Percentiles rank a stretch among this genome's conserved stretches.
Evolutionary conservation across 139 green algal genomes (phyloP).

Genomic region (Chlamydomonas sp.): DNA sequence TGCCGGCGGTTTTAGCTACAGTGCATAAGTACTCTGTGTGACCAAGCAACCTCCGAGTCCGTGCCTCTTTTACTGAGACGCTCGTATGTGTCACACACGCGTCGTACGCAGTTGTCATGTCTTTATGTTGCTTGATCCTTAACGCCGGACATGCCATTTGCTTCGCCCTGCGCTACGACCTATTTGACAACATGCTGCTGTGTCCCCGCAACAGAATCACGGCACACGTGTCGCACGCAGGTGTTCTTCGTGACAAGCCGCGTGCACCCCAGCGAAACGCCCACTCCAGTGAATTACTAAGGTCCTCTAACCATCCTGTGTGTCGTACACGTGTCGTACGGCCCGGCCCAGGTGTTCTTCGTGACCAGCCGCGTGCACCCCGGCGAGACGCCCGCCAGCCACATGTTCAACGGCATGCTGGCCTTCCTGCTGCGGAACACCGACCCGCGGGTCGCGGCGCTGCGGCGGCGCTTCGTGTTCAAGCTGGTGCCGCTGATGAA

Average conservation of each 20-base stretch:
- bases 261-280: constrained; percentile 75
- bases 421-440: constrained; percentile 63
- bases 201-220: too few relatives aligned
- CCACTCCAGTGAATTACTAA: not conserved
- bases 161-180: too few relatives aligned
- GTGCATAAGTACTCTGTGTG: not conserved
- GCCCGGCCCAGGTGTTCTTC: constrained; percentile 55
- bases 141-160: too few relatives aligned
- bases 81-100: too few relatives aligned
- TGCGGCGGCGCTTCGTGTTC: constrained; percentile 69
- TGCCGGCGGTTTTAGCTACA: not conserved
- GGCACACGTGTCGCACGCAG: not conserved
- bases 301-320: not conserved
- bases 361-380: constrained; percentile 74
- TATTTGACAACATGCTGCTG: too few relatives aligned
- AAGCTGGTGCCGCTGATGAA: constrained; percentile 76
- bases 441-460: constrained; percentile 56
- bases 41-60: too few relatives aligned
- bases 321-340: not conserved
- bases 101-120: too few relatives aligned
- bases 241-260: constrained; percentile 64
- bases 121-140: too few relatives aligned
- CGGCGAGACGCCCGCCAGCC: constrained; percentile 71
- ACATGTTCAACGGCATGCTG: constrained; percentile 75
- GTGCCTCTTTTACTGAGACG: too few relatives aligned